phyloP scores from a whole-genome alignment of 371 early-diverging fungal species.

The Zopfochytrium polystomum region DNA sequence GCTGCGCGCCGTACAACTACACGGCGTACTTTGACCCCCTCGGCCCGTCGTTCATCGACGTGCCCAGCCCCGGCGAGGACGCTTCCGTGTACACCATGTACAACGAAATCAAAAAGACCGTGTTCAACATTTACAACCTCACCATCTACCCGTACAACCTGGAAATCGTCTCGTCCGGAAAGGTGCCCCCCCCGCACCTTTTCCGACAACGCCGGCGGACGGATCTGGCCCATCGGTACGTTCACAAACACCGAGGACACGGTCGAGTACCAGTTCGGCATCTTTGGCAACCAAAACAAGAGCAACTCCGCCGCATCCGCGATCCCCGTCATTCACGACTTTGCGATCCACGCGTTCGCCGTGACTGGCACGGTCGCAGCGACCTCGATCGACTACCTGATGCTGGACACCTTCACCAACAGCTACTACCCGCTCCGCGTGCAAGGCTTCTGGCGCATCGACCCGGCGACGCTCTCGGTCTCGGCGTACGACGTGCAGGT shows the following conservation, averaged over 20 bases:
- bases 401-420: conserved; percentile 10
- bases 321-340: neutral
- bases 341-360: conserved; percentile 10
- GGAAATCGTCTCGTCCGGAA: neutral
- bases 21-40: conserved; percentile 9
- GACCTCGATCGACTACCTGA: conserved; percentile 15
- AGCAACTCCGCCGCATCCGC: conserved; percentile 6
- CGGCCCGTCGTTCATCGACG: neutral
- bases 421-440: conserved; percentile 17
- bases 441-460: conserved; percentile 18
- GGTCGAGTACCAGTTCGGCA: conserved; percentile 21
- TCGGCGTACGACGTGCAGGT: no score
- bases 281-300: conserved; percentile 15
- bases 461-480: no score
- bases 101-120: conserved; percentile 7
- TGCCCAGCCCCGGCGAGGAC: conserved; percentile 1
- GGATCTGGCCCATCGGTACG: conserved; percentile 20
- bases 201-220: conserved; percentile 14
- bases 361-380: conserved; percentile 15
- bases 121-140: conserved; percentile 19
- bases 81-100: neutral
- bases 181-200: conserved; percentile 13
- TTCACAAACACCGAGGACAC: conserved; percentile 20
- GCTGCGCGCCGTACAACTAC: conserved; percentile 4
- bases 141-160: conserved; percentile 19